phyloP scores from a whole-genome alignment of 1,284 basidiomycete species.

The Athelia psychrophila region DNA sequence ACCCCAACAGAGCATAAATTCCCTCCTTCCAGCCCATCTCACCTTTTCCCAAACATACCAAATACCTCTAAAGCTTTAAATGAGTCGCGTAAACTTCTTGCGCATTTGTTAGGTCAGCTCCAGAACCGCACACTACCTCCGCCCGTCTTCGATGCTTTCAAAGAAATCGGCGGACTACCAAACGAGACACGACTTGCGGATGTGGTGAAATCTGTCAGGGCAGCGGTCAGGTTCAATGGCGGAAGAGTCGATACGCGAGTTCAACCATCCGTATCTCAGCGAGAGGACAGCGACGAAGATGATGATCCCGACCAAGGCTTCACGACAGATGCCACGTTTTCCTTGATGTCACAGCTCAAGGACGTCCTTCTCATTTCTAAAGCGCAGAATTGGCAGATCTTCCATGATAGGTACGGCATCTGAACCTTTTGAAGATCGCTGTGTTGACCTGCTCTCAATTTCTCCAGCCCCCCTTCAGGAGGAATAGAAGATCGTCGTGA shows the following conservation, averaged over 20 bases:
- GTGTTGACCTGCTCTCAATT: conserved; percentile 11
- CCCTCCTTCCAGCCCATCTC: conserved; percentile 18
- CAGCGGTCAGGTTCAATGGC: conserved; percentile 37
- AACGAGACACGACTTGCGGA: conserved; percentile 34
- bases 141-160: conserved; percentile 40
- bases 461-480: conserved; percentile 11
- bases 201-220: conserved; percentile 43
- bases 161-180: conserved; percentile 19
- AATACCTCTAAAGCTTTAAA: conserved; percentile 39
- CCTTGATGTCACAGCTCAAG: conserved; percentile 58
- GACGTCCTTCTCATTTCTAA: conserved; percentile 57
- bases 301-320: conserved; percentile 42
- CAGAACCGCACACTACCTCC: conserved; percentile 51
- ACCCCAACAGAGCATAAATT: conserved; percentile 16
- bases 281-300: conserved; percentile 42
- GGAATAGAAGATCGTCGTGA: conserved; percentile 1
- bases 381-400: conserved; percentile 57
- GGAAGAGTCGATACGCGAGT: conserved; percentile 17
- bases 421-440: neutral
- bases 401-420: conserved; percentile 26
- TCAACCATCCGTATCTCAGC: conserved; percentile 5
- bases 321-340: conserved; percentile 59
- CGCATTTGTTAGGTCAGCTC: conserved; percentile 56
- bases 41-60: conserved; percentile 2
- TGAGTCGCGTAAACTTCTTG: conserved; percentile 59